Evolutionary conservation across 805 yeast species (phyloP), one percentile per base, ranked within the genome.

Genomic region (Candida coquimbonensis): DNA sequence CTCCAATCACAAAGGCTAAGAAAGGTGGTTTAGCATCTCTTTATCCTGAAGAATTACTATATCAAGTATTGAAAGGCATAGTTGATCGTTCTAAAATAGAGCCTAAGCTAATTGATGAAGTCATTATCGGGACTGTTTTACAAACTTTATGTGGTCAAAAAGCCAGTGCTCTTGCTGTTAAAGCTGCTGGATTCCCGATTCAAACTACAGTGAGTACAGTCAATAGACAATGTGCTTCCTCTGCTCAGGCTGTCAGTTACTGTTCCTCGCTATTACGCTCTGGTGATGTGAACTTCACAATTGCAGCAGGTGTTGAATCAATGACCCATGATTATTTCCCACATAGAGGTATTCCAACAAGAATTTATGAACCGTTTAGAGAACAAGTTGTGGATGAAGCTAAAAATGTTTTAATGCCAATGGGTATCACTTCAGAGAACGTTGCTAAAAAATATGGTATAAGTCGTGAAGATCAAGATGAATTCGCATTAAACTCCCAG

Each of bases 401-500:
- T 24, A 68, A 71, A 51, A 80, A 80, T 64, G 88, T 96, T 66
- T 65, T 84, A 67, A 77, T 89, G 53, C 96, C 96, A 49, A 89
- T 89, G 96, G 96, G 96, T 41, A 79, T 81, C 58, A 89, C 96
- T 46, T 83, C 87, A 59, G 96, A 89, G 70, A 89, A 89, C 64
- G 88, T 89, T 43, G 87, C 90, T 27, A 62, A 65, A 34, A 74
- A 76, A 62, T 88, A 72, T 67, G 65, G 68, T 51, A 71, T 89
- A 47, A 61, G 78, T 33, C 78, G 96, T 60, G 59, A 61, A 38
- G 78, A 74, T 51, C 96, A 88, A 66, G 97, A 89, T 63, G 80
- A 69, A 47, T 90, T 87, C 65, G 93, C 96, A 33, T 91, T 95
- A 31, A 60, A 66, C 27, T 87, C 96, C 4, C 86, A 83, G 69